Base-by-base conservation (phyloP, 306 rosid genomes). In the Castanea mollissima region DNA sequence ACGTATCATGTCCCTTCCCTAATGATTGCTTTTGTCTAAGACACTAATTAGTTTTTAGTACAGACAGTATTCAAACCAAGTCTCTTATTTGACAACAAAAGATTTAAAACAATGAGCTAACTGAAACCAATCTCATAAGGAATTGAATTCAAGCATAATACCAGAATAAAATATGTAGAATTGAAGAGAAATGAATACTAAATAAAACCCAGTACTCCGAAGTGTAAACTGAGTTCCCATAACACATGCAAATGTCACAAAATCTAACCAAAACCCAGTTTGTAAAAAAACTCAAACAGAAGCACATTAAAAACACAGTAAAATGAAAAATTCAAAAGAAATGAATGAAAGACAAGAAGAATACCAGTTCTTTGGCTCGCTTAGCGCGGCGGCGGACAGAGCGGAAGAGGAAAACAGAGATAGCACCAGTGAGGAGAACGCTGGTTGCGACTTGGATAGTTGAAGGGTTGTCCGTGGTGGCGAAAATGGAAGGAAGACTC, bases 331-430 rank as follows among this genome's bases (percentile, higher is more conserved):
- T 0, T 6, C 15, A 7, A 4, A 51, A 68, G 44, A 29, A 31
- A 54, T 21, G 10, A 34, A 25, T 44, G 38, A 59, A 46, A 13
- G 31, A 44, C 7, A 70, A 79, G 55, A 35, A 7, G 11, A 3
- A 14, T 86, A 95, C 99, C 91, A 87, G 72, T 74, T 91, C 91
- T 83, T 93, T 95, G 74, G 88, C 92, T 19, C 96, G 97, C 80
- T 83, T 85, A 1, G 98, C 97, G 32, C 98, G 90, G 80, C 99
- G 98, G 67, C 99, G 97, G 58, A 95, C 65, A 21, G 98, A 78
- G 68, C 96, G 97, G 41, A 93, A 93, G 83, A 93, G 98, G 87
- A 93, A 90, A 75, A 93, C 55, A 15, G 98, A 10, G 84, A 95
- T 85, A 74, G 99, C 88, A 27, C 92, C 99, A 0, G 99, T 91